phyloP scores from a whole-genome alignment of 2,329 filamentous ascomycete species.

The Penicillium olsonii region DNA sequence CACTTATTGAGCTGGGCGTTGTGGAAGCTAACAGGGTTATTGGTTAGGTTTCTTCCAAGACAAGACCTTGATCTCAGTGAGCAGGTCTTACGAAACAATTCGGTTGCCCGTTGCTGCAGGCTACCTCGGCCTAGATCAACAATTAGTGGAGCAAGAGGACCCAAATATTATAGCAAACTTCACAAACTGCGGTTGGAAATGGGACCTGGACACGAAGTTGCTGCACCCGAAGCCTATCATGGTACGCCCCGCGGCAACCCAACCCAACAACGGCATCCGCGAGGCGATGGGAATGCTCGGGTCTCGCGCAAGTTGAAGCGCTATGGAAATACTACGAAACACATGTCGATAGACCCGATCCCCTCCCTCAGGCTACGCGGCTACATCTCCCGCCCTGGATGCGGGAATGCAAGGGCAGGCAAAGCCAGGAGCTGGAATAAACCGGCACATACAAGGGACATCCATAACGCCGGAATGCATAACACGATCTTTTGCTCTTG shows the following conservation, averaged over 20 bases:
- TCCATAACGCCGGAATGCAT: constrained; percentile 30
- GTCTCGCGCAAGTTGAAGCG: constrained; percentile 27
- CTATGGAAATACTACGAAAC: background rate
- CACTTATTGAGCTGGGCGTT: background rate
- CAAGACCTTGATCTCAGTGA: constrained; percentile 40
- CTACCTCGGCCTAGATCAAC: constrained; percentile 39
- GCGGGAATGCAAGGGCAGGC: background rate
- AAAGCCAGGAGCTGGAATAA: background rate
- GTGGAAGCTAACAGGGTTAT: background rate
- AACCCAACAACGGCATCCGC: constrained; percentile 30
- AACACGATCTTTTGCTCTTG: constrained; percentile 41
- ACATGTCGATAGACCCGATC: constrained; percentile 6
- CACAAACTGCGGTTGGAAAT: constrained; percentile 40
- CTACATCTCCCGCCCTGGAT: background rate
- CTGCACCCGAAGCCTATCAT: constrained; percentile 36
- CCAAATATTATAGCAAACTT: constrained; percentile 34
- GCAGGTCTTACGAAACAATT: constrained; percentile 43
- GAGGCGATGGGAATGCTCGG: constrained; percentile 37
- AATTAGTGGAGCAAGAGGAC: constrained; percentile 28
- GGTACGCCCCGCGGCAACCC: constrained; percentile 12
- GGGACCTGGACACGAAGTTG: constrained; percentile 36
- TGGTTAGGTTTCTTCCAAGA: constrained; percentile 39
- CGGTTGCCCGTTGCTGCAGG: constrained; percentile 36
- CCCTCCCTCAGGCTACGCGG: background rate
- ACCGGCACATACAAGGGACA: constrained; percentile 9